Evolutionary conservation across 495 filamentous ascomycete species (phyloP), one percentile per base, ranked within the genome.

Genomic region (Xylaria nigripes): DNA sequence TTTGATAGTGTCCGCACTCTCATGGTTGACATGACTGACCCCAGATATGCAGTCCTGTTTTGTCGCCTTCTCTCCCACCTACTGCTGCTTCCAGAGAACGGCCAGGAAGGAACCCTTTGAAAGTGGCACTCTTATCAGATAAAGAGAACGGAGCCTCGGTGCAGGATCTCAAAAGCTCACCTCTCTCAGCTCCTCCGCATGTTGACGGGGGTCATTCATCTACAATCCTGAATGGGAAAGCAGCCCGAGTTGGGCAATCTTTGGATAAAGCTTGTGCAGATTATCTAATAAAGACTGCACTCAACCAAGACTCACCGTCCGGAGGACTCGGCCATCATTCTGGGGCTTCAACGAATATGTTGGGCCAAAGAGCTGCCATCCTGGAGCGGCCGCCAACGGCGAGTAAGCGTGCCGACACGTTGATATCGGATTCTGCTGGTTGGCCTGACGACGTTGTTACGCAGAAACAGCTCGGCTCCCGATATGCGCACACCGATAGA

Each of bases 381-480:
- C 3, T 54, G 24, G 51, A 41, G 27, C 43, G 47, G 19, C 58
- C 50, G 45, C 58, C 54, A 18, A 54, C 51, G 6, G 58, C 61
- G 24, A 61, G 61, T 42, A 59, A 52, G 50, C 55, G 52, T 10
- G 43, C 58, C 7, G 23, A 21, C 19, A 50, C 36, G 13, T 56
- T 55, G 15, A 54, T 22, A 2, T 52, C 51, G 1, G n/a, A 22
- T 21, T 54, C 24, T 25, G 45, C 41, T 12, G 43, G 52, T 34
- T 63, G 51, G 25, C 46, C 58, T n/a, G 49, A 58, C 32, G 45
- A 56, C n/a, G 22, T 61, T 34, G 19, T 63, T 10, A 56, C 53
- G 55, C 54, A 56, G 27, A 44, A 36, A 19, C 21, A 38, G 23
- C 51, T 44, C 1, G 18, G 38, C 27, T 46, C 38, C n/a, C n/a